Evolutionary conservation across 306 rosid species (phyloP).

Genomic region (Gastrolobium villosum): DNA sequence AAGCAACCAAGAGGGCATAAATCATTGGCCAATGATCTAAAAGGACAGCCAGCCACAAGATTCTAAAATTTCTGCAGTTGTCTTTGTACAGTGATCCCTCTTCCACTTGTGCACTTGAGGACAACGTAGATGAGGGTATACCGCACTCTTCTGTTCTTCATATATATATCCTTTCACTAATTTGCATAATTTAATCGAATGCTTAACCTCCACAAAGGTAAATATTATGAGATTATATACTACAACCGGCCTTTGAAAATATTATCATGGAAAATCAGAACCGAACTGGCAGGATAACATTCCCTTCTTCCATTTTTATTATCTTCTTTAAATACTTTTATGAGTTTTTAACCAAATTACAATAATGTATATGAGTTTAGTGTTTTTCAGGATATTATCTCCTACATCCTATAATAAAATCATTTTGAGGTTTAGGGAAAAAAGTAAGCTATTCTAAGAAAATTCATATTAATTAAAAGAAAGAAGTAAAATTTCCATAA

Average conservation of each 20-base stretch:
- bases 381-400: too few species aligned
- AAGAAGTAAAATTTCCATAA: too few species aligned
- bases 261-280: not conserved
- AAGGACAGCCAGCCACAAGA: not conserved
- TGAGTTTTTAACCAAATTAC: not conserved
- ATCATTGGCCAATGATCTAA: not conserved
- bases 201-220: not conserved
- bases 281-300: not conserved
- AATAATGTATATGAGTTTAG: too few species aligned
- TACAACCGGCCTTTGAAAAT: not conserved
- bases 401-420: too few species aligned
- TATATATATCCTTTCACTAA: not conserved
- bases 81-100: not conserved
- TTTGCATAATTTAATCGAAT: conserved; percentile 18
- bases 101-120: conserved; percentile 39
- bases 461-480: too few species aligned
- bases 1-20: not conserved
- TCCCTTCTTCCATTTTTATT: too few species aligned
- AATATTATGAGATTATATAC: not conserved
- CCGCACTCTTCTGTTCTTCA: conserved; percentile 1
- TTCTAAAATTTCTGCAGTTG: not conserved
- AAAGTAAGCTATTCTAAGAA: too few species aligned
- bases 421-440: too few species aligned
- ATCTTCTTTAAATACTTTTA: not conserved
- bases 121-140: conserved; percentile 29